Conservation (phyloP, 495 filamentous ascomycete genomes). For the Penicillium riverlandense region DNA sequence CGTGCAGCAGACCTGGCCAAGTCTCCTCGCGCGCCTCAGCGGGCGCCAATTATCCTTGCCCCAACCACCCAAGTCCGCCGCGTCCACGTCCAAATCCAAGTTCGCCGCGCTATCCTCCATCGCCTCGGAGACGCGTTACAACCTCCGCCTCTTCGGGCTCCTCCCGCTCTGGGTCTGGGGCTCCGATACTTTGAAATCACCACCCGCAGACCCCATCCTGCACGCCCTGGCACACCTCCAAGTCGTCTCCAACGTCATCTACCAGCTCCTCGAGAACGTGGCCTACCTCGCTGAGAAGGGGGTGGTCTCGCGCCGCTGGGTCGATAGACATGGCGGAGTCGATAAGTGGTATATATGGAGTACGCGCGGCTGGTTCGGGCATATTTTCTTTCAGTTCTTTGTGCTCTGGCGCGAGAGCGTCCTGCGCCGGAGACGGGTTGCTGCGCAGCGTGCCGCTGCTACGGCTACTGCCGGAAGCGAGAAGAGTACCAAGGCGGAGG, state of each 20-base stretch:
- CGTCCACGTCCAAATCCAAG: conserved; percentile 30
- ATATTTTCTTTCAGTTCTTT: conserved; percentile 69
- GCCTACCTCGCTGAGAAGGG: conserved; percentile 68
- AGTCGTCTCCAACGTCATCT: conserved; percentile 55
- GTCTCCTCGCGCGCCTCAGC: conserved; percentile 31
- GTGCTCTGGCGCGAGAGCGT: conserved; percentile 48
- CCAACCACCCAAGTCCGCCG: conserved; percentile 12
- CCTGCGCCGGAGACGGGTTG: conserved; percentile 21
- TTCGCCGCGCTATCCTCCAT: conserved; percentile 44
- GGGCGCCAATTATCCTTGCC: conserved; percentile 9
- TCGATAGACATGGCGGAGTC: conserved; percentile 52
- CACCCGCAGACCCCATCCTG: conserved; percentile 39
- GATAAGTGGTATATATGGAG: conserved; percentile 64
- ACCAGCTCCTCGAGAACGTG: conserved; percentile 78
- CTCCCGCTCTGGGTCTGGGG: conserved; percentile 73
- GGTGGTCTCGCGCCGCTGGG: conserved; percentile 27
- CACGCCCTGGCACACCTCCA: conserved; percentile 57
- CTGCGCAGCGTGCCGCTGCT: conserved; percentile 8
- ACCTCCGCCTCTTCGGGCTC: conserved; percentile 72
- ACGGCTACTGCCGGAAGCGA: conserved; percentile 9
- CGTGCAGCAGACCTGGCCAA: conserved; percentile 26
- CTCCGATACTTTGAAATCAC: conserved; percentile 41
- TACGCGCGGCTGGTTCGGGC: conserved; percentile 68
- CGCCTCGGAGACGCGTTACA: conserved; percentile 65
- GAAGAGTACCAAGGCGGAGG: conserved; percentile 27